Percentiles rank a stretch among this genome's conserved stretches.
These are phyloP conservation scores for Sphagnum fallax DNA, from an alignment of 228 moss, liverwort and hornwort genomes.

Conservation along the genomic window DNA sequence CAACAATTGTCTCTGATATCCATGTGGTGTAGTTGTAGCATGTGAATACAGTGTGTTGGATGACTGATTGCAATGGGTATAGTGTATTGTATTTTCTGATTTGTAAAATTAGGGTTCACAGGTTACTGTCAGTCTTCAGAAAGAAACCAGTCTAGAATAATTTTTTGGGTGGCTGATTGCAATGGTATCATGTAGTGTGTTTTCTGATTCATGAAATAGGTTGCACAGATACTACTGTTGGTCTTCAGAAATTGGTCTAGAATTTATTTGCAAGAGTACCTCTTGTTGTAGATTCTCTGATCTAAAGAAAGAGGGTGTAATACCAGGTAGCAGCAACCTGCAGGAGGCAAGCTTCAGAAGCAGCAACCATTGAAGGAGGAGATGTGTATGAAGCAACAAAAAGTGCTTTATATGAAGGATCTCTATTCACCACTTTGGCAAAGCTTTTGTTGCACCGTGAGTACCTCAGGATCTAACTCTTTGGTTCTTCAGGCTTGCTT, in stretches of 20 bases:
- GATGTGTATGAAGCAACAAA: slow-evolving; percentile 15
- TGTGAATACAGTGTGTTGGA: too few species aligned
- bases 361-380: slow-evolving; percentile 4
- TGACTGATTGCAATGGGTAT: too few species aligned
- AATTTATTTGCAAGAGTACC: neutral
- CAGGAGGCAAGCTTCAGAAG: slow-evolving; percentile 25
- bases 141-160: too few species aligned
- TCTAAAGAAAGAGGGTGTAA: slow-evolving; percentile 1
- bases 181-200: too few species aligned
- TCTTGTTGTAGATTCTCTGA: neutral
- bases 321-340: slow-evolving; percentile 39
- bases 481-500: neutral
- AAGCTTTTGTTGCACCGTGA: slow-evolving; percentile 41
- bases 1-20: too few species aligned
- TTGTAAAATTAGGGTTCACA: too few species aligned
- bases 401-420: slow-evolving; percentile 26
- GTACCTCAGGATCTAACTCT: slow-evolving; percentile 9
- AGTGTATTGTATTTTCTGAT: too few species aligned
- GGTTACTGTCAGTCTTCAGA: too few species aligned
- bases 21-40: too few species aligned
- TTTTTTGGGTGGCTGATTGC: too few species aligned
- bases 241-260: neutral
- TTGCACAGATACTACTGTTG: neutral
- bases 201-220: neutral
- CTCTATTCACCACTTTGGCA: slow-evolving; percentile 31